phyloP scores from a whole-genome alignment of 169 alveolate genomes.

The Theileria luwenshuni region DNA sequence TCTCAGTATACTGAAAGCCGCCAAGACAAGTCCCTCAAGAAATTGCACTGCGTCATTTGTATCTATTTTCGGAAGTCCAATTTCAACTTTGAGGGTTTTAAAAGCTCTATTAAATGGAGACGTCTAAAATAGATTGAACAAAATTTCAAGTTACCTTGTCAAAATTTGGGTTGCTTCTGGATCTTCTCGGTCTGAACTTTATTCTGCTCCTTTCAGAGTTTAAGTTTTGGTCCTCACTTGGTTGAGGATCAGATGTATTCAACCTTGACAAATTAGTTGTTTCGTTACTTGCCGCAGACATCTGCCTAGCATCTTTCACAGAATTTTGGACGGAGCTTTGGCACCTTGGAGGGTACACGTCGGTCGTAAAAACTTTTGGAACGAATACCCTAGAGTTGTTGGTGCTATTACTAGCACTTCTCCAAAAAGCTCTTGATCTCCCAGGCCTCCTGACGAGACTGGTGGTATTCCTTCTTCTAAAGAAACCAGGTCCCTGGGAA shows the following conservation, averaged over 20 bases:
- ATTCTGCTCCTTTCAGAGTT: conserved; percentile 1
- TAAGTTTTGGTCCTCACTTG: not conserved
- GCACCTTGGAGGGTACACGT: not conserved
- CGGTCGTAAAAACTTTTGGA: conserved; percentile 19
- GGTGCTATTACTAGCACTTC: conserved; percentile 3
- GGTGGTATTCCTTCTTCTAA: conserved; percentile 5
- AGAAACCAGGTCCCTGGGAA: not conserved
- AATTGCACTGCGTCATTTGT: conserved; percentile 56
- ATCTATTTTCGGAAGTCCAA: conserved; percentile 33
- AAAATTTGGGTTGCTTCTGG: conserved; percentile 18
- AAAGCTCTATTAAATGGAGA: conserved; percentile 43
- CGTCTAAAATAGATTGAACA: not conserved
- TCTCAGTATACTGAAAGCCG: conserved; percentile 47
- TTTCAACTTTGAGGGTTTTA: conserved; percentile 10
- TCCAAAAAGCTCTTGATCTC: not conserved
- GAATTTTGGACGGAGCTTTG: too few relatives aligned
- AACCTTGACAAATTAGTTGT: conserved; percentile 7
- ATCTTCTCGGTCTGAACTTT: conserved; percentile 20
- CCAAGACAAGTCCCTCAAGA: conserved; percentile 55
- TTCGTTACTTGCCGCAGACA: too few relatives aligned
- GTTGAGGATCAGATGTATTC: not conserved
- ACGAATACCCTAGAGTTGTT: not conserved
- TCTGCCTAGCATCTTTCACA: too few relatives aligned
- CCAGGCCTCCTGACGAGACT: not conserved
- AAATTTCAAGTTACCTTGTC: conserved; percentile 9